Conservation (phyloP, 371 early-diverging fungal species). For the Blastocladiella emersonii region DNA sequence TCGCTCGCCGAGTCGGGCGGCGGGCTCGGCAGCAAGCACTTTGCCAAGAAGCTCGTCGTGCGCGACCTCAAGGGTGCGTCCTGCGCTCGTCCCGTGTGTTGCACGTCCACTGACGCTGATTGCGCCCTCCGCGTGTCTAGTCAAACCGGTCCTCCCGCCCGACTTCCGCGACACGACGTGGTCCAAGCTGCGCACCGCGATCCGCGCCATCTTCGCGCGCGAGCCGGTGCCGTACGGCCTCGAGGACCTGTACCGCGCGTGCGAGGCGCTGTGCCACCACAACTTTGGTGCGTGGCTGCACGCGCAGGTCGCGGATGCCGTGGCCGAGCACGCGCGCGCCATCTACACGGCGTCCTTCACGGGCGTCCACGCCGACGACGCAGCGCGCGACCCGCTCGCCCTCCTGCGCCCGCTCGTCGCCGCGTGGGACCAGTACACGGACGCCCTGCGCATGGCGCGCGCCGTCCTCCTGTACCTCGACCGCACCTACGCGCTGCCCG, state of each 20-base stretch:
- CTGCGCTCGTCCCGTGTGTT: no score
- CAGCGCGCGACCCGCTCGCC: neutral
- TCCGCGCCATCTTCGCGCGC: slow-evolving; percentile 54
- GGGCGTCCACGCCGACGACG: neutral
- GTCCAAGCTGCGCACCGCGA: slow-evolving; percentile 46
- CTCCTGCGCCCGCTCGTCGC: slow-evolving; percentile 47
- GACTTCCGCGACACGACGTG: slow-evolving; percentile 53
- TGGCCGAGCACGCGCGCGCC: neutral
- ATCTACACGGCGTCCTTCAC: neutral
- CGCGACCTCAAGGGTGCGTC: neutral
- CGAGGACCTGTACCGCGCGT: slow-evolving; percentile 69
- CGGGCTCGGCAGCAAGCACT: neutral
- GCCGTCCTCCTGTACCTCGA: slow-evolving; percentile 83
- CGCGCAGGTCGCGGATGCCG: neutral
- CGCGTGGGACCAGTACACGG: slow-evolving; percentile 31
- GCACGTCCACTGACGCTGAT: no score
- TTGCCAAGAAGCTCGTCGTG: neutral
- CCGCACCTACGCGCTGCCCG: slow-evolving; percentile 69
- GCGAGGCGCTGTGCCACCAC: neutral
- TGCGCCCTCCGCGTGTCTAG: no score
- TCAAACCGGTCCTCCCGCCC: slow-evolving; percentile 47
- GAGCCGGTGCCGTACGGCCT: slow-evolving; percentile 45
- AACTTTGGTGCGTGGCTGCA: neutral
- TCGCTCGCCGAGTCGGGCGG: no score
- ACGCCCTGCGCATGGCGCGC: slow-evolving; percentile 36